Conservation (phyloP, 352 stramenopile species). For the Pythium folliculosum region DNA sequence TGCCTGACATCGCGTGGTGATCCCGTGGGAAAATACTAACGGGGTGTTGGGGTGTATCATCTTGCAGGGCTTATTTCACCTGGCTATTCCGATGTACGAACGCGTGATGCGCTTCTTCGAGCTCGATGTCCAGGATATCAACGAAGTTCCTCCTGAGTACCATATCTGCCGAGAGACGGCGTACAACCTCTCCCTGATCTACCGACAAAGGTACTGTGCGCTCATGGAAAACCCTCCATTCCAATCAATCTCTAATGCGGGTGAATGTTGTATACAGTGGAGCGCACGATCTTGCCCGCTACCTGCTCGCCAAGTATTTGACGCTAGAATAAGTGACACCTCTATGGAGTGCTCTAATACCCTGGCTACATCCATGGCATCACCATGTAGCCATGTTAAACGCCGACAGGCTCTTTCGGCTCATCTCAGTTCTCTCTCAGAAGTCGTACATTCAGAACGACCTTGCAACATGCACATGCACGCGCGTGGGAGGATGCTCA, state of each 20-base stretch:
- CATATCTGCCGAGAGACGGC: constrained; percentile 79
- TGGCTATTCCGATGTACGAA: constrained; percentile 89
- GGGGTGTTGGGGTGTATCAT: neutral
- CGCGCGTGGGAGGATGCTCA: too few species aligned
- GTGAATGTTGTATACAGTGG: constrained; percentile 37
- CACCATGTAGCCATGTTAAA: constrained; percentile 28
- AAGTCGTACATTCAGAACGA: too few species aligned
- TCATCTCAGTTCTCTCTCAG: too few species aligned
- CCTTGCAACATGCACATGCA: too few species aligned
- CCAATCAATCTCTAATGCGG: neutral
- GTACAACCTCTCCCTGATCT: constrained; percentile 89
- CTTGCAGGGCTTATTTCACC: constrained; percentile 75
- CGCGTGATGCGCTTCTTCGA: constrained; percentile 82
- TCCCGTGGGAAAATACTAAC: neutral
- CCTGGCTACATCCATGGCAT: neutral
- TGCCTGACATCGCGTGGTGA: neutral
- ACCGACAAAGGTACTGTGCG: constrained; percentile 72
- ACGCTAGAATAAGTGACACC: constrained; percentile 58
- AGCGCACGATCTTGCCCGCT: constrained; percentile 72
- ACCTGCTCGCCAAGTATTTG: constrained; percentile 83
- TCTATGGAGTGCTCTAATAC: neutral
- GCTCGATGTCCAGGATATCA: constrained; percentile 45
- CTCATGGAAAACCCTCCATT: neutral
- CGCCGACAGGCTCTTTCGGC: neutral
- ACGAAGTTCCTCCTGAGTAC: constrained; percentile 62